These are phyloP conservation scores for Mycena belliarum DNA, from an alignment of 768 basidiomycete genomes.

Conservation along the genomic window DNA sequence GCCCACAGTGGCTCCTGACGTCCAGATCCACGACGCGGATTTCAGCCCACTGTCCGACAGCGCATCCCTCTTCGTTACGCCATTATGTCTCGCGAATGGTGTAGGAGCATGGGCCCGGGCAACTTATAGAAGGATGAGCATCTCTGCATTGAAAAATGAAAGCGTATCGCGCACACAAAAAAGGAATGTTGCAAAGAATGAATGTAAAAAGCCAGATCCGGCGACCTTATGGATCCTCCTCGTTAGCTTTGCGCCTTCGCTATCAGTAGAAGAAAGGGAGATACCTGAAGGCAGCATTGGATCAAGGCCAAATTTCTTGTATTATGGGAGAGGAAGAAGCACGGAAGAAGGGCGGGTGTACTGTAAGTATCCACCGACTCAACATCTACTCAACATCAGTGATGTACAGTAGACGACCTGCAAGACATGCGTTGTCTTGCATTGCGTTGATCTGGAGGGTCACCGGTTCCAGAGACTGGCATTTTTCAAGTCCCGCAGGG, in stretches of 20 bases:
- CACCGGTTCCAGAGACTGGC: no score
- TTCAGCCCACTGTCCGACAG: neutral
- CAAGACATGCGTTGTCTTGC: no score
- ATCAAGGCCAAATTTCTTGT: neutral
- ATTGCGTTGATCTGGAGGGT: no score
- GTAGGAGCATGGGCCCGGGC: neutral
- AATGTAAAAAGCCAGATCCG: constrained; percentile 12
- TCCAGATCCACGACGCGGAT: constrained; percentile 17
- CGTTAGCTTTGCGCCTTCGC: neutral
- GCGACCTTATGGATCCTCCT: neutral
- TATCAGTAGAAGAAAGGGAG: neutral
- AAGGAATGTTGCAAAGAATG: constrained; percentile 16
- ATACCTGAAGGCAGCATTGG: constrained; percentile 10
- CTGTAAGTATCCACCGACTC: no score
- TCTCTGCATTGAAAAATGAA: neutral
- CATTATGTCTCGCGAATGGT: constrained; percentile 1
- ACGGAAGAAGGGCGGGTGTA: neutral
- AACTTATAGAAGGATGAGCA: neutral
- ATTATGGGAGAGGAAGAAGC: neutral
- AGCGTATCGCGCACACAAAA: constrained; percentile 4
- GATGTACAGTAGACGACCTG: neutral
- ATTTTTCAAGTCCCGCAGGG: no score
- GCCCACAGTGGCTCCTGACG: neutral
- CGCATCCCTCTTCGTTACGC: constrained; percentile 4
- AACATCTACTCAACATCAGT: no score